Percentiles rank a stretch among this genome's conserved stretches.
phyloP scores from a whole-genome alignment of 139 green algal species.

The Tetradesmus obliquus region DNA sequence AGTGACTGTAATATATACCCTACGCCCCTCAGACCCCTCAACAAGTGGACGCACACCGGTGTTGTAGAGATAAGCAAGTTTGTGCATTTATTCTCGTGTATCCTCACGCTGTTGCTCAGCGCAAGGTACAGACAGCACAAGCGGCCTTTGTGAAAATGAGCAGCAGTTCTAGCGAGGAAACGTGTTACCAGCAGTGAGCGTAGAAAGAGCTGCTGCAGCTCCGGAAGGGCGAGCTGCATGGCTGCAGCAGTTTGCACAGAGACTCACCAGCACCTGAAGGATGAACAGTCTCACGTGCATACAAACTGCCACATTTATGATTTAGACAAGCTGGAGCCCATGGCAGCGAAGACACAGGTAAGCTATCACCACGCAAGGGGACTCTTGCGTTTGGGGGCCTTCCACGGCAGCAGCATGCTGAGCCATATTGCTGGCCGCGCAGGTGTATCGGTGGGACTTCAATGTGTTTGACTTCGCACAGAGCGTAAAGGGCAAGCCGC shows the following conservation, averaged over 20 bases:
- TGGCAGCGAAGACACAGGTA: background rate
- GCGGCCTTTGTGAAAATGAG: background rate
- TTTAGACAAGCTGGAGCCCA: background rate
- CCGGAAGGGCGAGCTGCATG: background rate
- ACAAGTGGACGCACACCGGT: too few relatives aligned
- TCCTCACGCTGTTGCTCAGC: too few relatives aligned
- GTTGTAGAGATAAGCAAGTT: too few relatives aligned
- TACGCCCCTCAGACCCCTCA: too few relatives aligned
- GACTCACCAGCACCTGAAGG: background rate
- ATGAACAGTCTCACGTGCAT: background rate
- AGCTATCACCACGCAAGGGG: background rate
- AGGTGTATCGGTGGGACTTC: conserved; percentile 71
- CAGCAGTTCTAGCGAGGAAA: background rate
- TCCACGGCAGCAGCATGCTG: background rate
- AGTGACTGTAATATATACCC: too few relatives aligned
- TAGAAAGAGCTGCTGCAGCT: background rate
- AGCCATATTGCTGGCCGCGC: background rate
- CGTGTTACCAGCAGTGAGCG: background rate
- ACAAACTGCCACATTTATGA: background rate
- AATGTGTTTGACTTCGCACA: conserved; percentile 63
- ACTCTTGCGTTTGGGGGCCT: background rate
- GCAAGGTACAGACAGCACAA: background rate
- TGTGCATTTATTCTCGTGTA: too few relatives aligned
- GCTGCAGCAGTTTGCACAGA: background rate
- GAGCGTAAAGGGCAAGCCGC: conserved; percentile 43